Percentiles rank a stretch among this genome's conserved stretches.
phyloP scores from a whole-genome alignment of 129 eudicot genomes.

The Lactuca saligna region DNA sequence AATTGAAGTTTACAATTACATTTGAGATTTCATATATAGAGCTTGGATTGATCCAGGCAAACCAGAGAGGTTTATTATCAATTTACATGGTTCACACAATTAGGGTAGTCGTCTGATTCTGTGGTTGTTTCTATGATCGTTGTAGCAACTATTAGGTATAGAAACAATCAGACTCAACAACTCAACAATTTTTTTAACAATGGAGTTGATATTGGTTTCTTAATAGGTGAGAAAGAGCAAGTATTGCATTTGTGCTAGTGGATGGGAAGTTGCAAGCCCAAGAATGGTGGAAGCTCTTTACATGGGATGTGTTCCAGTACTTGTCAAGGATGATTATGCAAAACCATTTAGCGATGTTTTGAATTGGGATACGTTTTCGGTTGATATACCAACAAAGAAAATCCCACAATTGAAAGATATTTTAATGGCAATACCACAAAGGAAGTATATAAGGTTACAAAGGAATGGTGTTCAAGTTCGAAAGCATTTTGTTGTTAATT shows the following conservation, averaged over 20 bases:
- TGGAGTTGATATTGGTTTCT: background rate
- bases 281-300: conserved; percentile 81
- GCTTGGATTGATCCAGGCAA: background rate
- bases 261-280: conserved; percentile 88
- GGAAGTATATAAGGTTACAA: conserved; percentile 52
- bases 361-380: conserved; percentile 60
- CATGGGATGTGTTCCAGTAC: conserved; percentile 75
- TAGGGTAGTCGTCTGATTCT: background rate
- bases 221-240: conserved; percentile 51
- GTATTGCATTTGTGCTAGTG: conserved; percentile 84
- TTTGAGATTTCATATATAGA: background rate
- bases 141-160: too few species aligned
- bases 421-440: conserved; percentile 38
- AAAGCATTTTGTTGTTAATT: conserved; percentile 64
- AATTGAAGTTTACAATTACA: too few species aligned
- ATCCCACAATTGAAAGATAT: conserved; percentile 68
- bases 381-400: conserved; percentile 44
- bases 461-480: conserved; percentile 47
- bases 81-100: background rate
- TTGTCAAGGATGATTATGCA: conserved; percentile 59
- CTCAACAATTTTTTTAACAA: background rate
- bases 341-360: conserved; percentile 74
- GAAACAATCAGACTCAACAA: background rate
- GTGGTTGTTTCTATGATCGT: background rate
- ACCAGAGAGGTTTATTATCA: background rate